Conservation (phyloP, 495 filamentous ascomycete genomes). For the Aspergillus sclerotioniger region DNA sequence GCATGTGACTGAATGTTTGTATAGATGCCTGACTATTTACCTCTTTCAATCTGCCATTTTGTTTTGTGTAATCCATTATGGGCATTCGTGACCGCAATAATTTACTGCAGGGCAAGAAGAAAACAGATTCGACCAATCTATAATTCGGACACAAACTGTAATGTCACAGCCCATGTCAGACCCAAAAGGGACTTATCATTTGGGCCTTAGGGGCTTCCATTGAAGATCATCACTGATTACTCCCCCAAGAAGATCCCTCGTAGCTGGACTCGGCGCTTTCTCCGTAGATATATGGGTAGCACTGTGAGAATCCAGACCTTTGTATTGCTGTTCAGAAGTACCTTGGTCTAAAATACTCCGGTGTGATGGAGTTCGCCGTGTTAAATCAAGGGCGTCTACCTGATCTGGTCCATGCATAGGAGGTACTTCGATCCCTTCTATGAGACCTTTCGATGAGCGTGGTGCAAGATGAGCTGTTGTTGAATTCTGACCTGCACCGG, state of each 20-base stretch:
- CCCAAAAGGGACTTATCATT: conserved; percentile 9
- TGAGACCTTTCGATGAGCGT: not conserved
- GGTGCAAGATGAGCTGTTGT: no score
- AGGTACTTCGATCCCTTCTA: not conserved
- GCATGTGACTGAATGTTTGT: not conserved
- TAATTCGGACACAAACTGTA: not conserved
- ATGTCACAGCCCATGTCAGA: not conserved
- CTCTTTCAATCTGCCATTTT: not conserved
- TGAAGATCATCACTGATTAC: conserved; percentile 22
- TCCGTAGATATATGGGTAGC: not conserved
- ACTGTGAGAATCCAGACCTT: not conserved
- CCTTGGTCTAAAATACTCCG: not conserved
- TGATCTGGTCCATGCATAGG: not conserved
- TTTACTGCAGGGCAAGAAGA: not conserved
- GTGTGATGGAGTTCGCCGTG: not conserved
- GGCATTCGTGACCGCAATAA: not conserved
- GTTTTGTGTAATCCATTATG: not conserved
- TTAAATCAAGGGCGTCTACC: not conserved
- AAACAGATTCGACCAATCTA: no score
- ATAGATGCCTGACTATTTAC: not conserved
- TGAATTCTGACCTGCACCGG: conserved; percentile 17
- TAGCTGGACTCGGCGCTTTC: not conserved
- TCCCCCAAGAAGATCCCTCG: conserved; percentile 29
- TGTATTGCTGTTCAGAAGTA: not conserved
- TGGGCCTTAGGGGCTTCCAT: conserved; percentile 38